Evolutionary conservation across 2,329 filamentous ascomycete genomes (phyloP), one percentile per base, ranked within the genome.

Genomic region (Ilyonectria destructans): DNA sequence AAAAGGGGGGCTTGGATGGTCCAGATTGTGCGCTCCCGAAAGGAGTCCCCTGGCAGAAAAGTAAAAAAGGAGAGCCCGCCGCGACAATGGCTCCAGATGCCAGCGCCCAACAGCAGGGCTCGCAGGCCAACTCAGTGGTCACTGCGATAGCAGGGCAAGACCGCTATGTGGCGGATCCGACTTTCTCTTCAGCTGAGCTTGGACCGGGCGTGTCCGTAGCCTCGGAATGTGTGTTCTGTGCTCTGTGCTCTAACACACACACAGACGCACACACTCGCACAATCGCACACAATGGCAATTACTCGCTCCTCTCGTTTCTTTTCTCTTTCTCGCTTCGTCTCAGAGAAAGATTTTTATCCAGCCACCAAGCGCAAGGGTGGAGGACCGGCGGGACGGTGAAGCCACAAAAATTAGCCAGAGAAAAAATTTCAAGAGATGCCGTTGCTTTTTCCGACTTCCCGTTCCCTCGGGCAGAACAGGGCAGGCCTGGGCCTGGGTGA

Each of bases 31-130:
- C 26, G 68, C 46, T 60, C 58, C 10, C 13, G 49, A 48, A 68
- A 69, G 58, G 64, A 72, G 69, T 58, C 69, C 71, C 65, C 65
- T 62, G 66, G 63, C 62, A 72, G 66, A 73, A 73, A 73, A 68
- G 62, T 69, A 71, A 70, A 58, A 29, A 48, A 66, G 51, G 51
- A 35, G 51, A 54, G 10, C 51, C 40, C 29, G 19, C 43, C 61
- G 58, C 57, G 54, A 62, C 64, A 67, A 69, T 59, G 72, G 70
- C 69, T 59, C 66, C 48, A 51, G 58, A 58, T 60, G 56, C 62
- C 68, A 65, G 55, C 68, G 70, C 69, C 65, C 71, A 71, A 68
- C 49, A 71, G 55, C 52, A 59, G 48, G 40, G 43, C 21, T 57
- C 45, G 52, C 60, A 17, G 52, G 40, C 31, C 29, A 29, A 19